Base-by-base conservation (phyloP, 306 rosid genomes). In the Fragaria nilgerrensis region DNA sequence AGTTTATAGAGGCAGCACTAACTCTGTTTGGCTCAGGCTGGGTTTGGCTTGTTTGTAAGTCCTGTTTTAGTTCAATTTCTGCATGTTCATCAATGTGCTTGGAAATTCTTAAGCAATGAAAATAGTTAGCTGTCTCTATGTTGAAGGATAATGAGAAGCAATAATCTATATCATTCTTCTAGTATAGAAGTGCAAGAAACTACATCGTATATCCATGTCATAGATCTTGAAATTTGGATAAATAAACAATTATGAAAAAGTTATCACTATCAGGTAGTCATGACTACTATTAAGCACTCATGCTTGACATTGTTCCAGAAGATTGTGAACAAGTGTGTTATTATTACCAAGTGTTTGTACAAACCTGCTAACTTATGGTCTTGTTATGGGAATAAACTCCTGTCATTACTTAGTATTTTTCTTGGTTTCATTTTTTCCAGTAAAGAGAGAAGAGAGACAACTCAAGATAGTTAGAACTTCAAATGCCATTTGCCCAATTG, bases 11-110 rank as follows among this genome's bases (percentile, higher is more conserved):
- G 81, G 86, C 92, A 63, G 89, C 97, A 36, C 90, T 89, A 69
- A 70, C 92, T n/a, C 85, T 79, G 58, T 90, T 92, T 79, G 99
- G 99, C 77, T 95, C 99, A 82, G 99, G 99, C 68, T 92, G 97
- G 99, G 97, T 95, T 87, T 95, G 99, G 99, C 94, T 95, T 81
- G 97, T 95, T 75, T 82, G 99, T 95, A 86, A 92, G 97, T 89
- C 81, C 78, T 62, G 79, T 64, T 45, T 68, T 56, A 2, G 7
- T 39, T 45, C 25, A 36, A 29, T 62, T 36, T 70, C 25, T 55
- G 23, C 64, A 15, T 41, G 8, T 23, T 61, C 27, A 44, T 74
- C 61, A 1, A 20, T 64, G 55, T 64, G 27, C 27, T 23, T 73
- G 50, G 75, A 52, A 52, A 68, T 68, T 77, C 45, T 11, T 23